These are phyloP conservation scores for Cyamopsis tetragonoloba DNA, from an alignment of 306 rosid species.

Conservation along the genomic window DNA sequence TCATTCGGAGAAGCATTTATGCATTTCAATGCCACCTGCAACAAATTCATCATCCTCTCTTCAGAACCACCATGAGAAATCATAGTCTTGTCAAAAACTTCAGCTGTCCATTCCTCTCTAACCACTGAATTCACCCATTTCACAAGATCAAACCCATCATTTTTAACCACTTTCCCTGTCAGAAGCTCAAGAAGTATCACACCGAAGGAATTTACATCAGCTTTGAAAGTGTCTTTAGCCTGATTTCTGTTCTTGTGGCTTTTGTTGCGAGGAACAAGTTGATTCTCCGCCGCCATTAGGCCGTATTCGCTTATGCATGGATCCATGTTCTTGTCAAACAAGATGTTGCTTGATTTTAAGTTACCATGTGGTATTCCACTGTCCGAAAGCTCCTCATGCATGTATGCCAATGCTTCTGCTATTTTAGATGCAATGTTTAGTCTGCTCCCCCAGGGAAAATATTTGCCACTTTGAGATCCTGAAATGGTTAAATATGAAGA, in stretches of 20 bases:
- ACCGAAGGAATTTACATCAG: slow-evolving; percentile 58
- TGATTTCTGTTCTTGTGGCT: slow-evolving; percentile 17
- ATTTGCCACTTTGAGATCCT: slow-evolving; percentile 49
- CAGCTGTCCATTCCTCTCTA: slow-evolving; percentile 67
- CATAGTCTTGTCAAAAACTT: slow-evolving; percentile 54
- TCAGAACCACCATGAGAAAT: slow-evolving; percentile 54
- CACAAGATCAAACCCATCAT: slow-evolving; percentile 56
- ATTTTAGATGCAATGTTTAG: slow-evolving; percentile 47
- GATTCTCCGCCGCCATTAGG: slow-evolving; percentile 45
- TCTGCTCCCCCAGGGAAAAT: slow-evolving; percentile 64
- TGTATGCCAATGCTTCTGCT: slow-evolving; percentile 54
- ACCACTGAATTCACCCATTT: slow-evolving; percentile 62
- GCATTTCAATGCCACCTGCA: slow-evolving; percentile 60
- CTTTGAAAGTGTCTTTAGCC: slow-evolving; percentile 36
- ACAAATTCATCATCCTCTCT: slow-evolving; percentile 67
- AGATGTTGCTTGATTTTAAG: slow-evolving; percentile 67
- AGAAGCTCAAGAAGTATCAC: slow-evolving; percentile 69
- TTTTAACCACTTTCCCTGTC: slow-evolving; percentile 60
- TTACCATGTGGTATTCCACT: slow-evolving; percentile 60
- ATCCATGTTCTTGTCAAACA: slow-evolving; percentile 58
- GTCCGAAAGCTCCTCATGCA: slow-evolving; percentile 55
- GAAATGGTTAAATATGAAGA: neutral
- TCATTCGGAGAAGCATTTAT: slow-evolving; percentile 42
- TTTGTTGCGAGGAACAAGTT: neutral
- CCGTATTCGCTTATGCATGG: slow-evolving; percentile 70